phyloP scores from a whole-genome alignment of 2,329 filamentous ascomycete species.

The Kalaharituber pfeilii region DNA sequence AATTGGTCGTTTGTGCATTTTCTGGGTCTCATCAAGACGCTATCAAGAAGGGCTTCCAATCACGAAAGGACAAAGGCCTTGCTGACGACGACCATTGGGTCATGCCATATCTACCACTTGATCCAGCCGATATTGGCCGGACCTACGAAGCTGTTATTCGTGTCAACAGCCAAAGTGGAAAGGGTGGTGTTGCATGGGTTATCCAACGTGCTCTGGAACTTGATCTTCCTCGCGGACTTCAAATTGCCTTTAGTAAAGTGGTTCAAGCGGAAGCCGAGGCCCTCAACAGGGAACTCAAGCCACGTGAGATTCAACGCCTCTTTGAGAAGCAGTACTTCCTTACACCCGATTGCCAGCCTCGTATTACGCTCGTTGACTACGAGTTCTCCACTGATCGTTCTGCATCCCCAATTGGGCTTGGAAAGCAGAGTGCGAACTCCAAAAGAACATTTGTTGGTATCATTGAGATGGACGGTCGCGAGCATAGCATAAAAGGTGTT shows the following conservation, averaged over 20 bases:
- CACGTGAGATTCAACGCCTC: slow-evolving; percentile 67
- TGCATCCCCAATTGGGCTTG: slow-evolving; percentile 47
- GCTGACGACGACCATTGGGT: slow-evolving; percentile 55
- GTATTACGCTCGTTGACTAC: slow-evolving; percentile 81
- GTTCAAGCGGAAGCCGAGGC: slow-evolving; percentile 69
- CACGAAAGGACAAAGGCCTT: slow-evolving; percentile 44
- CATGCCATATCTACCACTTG: slow-evolving; percentile 80
- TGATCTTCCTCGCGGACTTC: slow-evolving; percentile 79
- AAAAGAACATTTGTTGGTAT: slow-evolving; percentile 73
- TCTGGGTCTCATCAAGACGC: slow-evolving; percentile 87
- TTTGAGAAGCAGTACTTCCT: slow-evolving; percentile 82
- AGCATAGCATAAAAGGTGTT: slow-evolving; percentile 60
- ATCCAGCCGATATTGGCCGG: slow-evolving; percentile 81
- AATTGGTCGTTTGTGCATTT: slow-evolving; percentile 83
- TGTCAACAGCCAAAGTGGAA: slow-evolving; percentile 91
- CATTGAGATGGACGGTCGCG: slow-evolving; percentile 60
- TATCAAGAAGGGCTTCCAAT: slow-evolving; percentile 79
- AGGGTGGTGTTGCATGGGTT: slow-evolving; percentile 88
- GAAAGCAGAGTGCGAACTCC: slow-evolving; percentile 42
- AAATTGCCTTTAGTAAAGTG: slow-evolving; percentile 75
- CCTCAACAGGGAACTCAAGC: slow-evolving; percentile 66
- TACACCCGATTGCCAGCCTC: slow-evolving; percentile 49
- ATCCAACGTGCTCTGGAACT: slow-evolving; percentile 77
- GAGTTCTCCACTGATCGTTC: slow-evolving; percentile 74
- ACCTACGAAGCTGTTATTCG: slow-evolving; percentile 98